Evolutionary conservation across 2,329 filamentous ascomycete species (phyloP).

Genomic region (Epichloe glyceriae): DNA sequence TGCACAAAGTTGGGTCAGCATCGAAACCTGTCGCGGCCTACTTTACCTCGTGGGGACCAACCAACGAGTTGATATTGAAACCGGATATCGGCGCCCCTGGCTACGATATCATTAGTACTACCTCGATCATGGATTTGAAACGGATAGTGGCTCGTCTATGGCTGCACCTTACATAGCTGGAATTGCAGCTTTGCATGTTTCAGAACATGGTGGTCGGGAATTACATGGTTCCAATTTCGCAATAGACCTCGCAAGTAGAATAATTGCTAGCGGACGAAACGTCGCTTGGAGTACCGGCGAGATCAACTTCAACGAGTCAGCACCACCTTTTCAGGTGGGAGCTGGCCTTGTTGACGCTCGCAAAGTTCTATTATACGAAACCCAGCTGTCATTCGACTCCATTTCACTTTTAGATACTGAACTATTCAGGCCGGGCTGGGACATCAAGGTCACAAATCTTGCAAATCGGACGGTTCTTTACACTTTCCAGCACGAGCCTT

Average conservation of each 20-base stretch:
- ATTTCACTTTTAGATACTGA: conserved; percentile 37
- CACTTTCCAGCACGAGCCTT: conserved; percentile 25
- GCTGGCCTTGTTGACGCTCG: conserved; percentile 33
- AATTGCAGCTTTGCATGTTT: conserved; percentile 33
- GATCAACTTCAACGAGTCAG: conserved; percentile 8
- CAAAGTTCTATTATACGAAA: conserved; percentile 26
- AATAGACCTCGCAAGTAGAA: conserved; percentile 19
- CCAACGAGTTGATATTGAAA: conserved; percentile 36
- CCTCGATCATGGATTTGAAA: conserved; percentile 28
- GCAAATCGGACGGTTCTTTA: conserved; percentile 27
- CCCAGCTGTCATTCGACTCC: conserved; percentile 24
- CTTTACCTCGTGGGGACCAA: conserved; percentile 39
- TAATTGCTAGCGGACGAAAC: conserved; percentile 21
- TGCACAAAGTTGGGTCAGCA: conserved; percentile 15
- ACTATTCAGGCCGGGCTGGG: conserved; percentile 24
- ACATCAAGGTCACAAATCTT: conserved; percentile 29
- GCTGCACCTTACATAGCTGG: conserved; percentile 40
- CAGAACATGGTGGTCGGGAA: conserved; percentile 27
- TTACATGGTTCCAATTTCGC: conserved; percentile 23
- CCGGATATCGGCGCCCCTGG: conserved; percentile 38
- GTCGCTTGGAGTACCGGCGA: conserved; percentile 17
- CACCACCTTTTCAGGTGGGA: conserved; percentile 28
- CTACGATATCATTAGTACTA: conserved; percentile 37
- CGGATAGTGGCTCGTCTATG: conserved; percentile 43
- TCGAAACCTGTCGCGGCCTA: conserved; percentile 24